Evolutionary conservation across 73 alveolate species (phyloP).

Genomic region (Paramecium caudatum): DNA sequence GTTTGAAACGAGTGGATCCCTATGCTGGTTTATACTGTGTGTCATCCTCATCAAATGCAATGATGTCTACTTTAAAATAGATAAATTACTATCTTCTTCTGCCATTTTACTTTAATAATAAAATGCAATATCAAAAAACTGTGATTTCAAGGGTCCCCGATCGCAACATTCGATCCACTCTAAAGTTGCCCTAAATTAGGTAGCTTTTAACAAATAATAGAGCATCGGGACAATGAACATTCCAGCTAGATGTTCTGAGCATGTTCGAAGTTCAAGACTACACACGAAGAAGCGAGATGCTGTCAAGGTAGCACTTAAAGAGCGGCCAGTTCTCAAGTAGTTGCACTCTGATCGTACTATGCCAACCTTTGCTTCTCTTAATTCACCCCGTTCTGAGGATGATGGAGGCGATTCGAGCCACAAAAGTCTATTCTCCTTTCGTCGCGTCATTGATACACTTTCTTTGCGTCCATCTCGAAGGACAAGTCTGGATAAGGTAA

Average conservation of each 20-base stretch:
- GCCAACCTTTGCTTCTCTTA: conserved; percentile 13
- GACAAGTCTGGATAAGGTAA: neutral
- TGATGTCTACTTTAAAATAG: conserved; percentile 33
- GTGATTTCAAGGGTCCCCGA: neutral
- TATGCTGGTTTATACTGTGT: neutral
- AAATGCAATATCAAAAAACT: neutral
- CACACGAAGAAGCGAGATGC: neutral
- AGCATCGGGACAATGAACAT: conserved; percentile 22
- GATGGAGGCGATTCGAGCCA: neutral
- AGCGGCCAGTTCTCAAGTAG: neutral
- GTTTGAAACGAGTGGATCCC: conserved; percentile 20
- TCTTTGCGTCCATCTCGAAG: neutral
- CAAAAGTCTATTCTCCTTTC: conserved; percentile 18
- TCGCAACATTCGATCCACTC: conserved; percentile 28
- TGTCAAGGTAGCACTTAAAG: conserved; percentile 1
- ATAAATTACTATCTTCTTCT: conserved; percentile 10
- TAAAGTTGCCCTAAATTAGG: conserved; percentile 24
- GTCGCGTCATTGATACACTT: neutral
- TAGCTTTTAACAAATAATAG: neutral
- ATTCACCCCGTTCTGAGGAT: conserved; percentile 47
- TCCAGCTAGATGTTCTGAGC: conserved; percentile 22
- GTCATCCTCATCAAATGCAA: conserved; percentile 68
- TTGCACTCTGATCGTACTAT: neutral
- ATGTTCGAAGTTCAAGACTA: neutral
- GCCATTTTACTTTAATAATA: neutral